Percentiles rank a stretch among this genome's conserved stretches.
These are phyloP conservation scores for Beauveria sp. DNA, from an alignment of 2,329 filamentous ascomycete genomes.

Conservation along the genomic window DNA sequence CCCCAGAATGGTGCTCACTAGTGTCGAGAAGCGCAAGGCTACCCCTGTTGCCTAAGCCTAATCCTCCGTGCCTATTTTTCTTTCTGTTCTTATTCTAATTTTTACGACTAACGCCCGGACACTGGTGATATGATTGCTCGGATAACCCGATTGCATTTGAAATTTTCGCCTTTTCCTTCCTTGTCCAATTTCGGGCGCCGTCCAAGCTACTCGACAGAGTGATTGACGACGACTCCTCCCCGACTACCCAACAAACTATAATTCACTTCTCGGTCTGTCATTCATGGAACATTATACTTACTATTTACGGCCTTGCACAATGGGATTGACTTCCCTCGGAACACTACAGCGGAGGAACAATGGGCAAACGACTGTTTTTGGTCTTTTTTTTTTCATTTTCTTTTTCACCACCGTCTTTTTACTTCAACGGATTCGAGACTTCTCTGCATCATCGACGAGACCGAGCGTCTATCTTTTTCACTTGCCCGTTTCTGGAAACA, in stretches of 20 bases:
- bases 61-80: not conserved
- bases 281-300: constrained; percentile 20
- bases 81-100: constrained; percentile 16
- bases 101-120: constrained; percentile 30
- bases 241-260: constrained; percentile 23
- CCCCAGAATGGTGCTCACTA: constrained; percentile 79
- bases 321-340: constrained; percentile 2
- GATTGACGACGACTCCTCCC: not conserved
- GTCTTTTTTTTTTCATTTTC: not conserved
- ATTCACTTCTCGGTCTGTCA: constrained; percentile 34
- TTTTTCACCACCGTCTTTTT: not conserved
- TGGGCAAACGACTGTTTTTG: constrained; percentile 5
- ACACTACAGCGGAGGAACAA: constrained; percentile 5
- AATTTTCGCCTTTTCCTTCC: constrained; percentile 16
- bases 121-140: constrained; percentile 30
- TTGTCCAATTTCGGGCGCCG: constrained; percentile 3
- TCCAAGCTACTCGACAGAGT: not conserved
- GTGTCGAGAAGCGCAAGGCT: constrained; percentile 78
- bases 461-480: constrained; percentile 4
- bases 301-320: constrained; percentile 11
- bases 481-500: constrained; percentile 12
- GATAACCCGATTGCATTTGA: constrained; percentile 26
- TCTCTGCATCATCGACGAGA: not conserved
- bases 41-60: constrained; percentile 19
- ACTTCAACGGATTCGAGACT: constrained; percentile 1